These are phyloP conservation scores for Marchantia polymorpha DNA, from an alignment of 225 moss, liverwort and hornwort genomes.

Conservation along the genomic window DNA sequence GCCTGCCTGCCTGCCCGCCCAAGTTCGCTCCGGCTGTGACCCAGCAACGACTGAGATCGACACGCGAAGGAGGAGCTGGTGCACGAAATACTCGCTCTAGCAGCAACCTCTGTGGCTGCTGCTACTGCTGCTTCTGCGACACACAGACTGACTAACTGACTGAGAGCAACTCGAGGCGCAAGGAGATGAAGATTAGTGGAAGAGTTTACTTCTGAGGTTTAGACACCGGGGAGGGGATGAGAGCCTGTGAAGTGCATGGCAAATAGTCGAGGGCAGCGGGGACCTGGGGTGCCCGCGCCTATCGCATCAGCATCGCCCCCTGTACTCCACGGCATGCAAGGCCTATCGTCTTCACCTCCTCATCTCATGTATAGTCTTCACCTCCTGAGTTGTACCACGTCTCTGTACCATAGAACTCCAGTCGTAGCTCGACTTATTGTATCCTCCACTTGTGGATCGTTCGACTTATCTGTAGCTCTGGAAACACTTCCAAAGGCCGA, in stretches of 20 bases:
- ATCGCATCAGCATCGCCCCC: constrained; percentile 44
- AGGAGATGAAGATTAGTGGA: constrained; percentile 20
- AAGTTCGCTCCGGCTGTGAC: no score
- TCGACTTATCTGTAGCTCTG: neutral
- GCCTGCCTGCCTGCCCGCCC: neutral
- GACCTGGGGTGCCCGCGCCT: constrained; percentile 68
- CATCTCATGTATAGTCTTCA: constrained; percentile 45
- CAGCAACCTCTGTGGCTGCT: constrained; percentile 8
- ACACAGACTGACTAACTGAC: neutral
- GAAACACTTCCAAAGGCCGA: neutral
- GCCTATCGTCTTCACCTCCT: constrained; percentile 46
- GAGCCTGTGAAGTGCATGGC: constrained; percentile 53
- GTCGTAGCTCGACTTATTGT: neutral
- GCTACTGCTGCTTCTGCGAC: neutral
- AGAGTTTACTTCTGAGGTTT: neutral
- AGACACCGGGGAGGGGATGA: constrained; percentile 37
- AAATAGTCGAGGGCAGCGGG: constrained; percentile 65
- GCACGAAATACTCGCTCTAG: constrained; percentile 37
- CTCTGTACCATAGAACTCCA: neutral
- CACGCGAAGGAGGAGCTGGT: constrained; percentile 42
- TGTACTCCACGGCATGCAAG: constrained; percentile 50
- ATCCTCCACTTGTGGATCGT: neutral
- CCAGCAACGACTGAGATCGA: constrained; percentile 24
- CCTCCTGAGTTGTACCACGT: neutral
- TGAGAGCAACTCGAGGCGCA: neutral